Evolutionary conservation across 306 rosid genomes (phyloP), one percentile per base, ranked within the genome.

Genomic region (Lotus japonicus): DNA sequence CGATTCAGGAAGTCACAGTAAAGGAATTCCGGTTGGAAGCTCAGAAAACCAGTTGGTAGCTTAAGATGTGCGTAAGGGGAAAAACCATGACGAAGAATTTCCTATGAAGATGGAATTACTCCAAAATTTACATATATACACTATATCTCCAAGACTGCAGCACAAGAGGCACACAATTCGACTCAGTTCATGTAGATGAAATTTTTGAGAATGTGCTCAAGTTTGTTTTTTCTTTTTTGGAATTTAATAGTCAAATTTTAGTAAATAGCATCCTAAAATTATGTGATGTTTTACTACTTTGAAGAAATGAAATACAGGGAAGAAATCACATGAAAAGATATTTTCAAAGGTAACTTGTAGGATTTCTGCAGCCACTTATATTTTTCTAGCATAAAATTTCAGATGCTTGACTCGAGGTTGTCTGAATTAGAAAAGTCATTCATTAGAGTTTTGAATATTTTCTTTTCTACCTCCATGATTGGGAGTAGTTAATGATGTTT

Each of bases 41-140:
- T 80, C 78, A 5, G 79, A 71, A 68, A 67, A n/a, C 70, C 44
- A n/a, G n/a, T n/a, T n/a, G 56, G 16, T 67, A 67, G 16, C 48
- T 49, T 23, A 8, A 38, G 55, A 49, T 33, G 57, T 48, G 36
- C 46, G 58, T 39, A 14, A 51, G 45, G 55, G 58, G 57, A n/a
- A n/a, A 33, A 67, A 58, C 39, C 33, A 38, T 14, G 62, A 11
- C 23, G 23, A 21, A 21, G 23, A 21, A 21, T 21, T 21, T 21
- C 55, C 35, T 35, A 0, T 44, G 23, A 51, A 74, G 58, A 49
- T 66, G 69, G 49, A 5, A 31, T 31, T 31, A 31, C 36, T 31
- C 36, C 36, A 67, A 9, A 38, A 21, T 64, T 33, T 45, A 44
- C 53, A 10, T 3, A 7, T 48, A 53, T 5, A 14, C 45, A 45